Evolutionary conservation across 176 grass and related monocot species (phyloP).

Genomic region (Rhynchospora breviuscula): DNA sequence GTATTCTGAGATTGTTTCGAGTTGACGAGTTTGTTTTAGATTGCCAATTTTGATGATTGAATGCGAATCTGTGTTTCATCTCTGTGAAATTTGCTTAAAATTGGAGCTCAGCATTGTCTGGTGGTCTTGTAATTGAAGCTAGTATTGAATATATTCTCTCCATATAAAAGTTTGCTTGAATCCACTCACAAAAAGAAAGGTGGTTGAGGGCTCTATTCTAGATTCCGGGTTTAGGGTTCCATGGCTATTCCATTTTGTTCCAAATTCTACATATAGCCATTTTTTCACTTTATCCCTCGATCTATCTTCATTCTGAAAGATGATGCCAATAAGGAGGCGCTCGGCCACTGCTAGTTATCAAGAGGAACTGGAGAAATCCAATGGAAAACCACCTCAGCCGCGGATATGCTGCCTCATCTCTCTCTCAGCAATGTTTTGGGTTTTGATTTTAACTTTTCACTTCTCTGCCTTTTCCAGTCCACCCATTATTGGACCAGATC

Average conservation of each 20-base stretch:
- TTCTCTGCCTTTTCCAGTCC: slow-evolving; percentile 51
- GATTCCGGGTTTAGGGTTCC: slow-evolving; percentile 17
- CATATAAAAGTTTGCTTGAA: neutral
- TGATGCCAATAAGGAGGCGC: slow-evolving; percentile 58
- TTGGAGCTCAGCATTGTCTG: neutral
- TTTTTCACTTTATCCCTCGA: neutral
- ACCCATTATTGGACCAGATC: slow-evolving; percentile 22
- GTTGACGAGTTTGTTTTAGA: neutral
- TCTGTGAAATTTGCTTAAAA: neutral
- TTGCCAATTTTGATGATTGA: slow-evolving; percentile 9
- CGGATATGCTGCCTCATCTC: slow-evolving; percentile 76
- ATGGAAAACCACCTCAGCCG: slow-evolving; percentile 47
- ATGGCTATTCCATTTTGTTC: slow-evolving; percentile 6
- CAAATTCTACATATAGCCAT: slow-evolving; percentile 14
- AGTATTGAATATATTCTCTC: slow-evolving; percentile 1
- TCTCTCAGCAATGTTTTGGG: slow-evolving; percentile 81
- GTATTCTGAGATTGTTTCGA: neutral
- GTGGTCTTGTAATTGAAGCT: neutral
- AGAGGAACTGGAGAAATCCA: slow-evolving; percentile 67
- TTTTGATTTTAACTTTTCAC: slow-evolving; percentile 94
- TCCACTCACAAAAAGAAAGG: neutral
- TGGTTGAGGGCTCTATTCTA: neutral
- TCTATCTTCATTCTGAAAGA: neutral
- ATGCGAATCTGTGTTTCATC: neutral
- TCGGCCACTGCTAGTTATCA: slow-evolving; percentile 31